A percentile compares a stretch with the other conserved stretches of the same genome.
phyloP scores from a whole-genome alignment of 1,284 basidiomycete genomes.

The Irpex rosettiformis region DNA sequence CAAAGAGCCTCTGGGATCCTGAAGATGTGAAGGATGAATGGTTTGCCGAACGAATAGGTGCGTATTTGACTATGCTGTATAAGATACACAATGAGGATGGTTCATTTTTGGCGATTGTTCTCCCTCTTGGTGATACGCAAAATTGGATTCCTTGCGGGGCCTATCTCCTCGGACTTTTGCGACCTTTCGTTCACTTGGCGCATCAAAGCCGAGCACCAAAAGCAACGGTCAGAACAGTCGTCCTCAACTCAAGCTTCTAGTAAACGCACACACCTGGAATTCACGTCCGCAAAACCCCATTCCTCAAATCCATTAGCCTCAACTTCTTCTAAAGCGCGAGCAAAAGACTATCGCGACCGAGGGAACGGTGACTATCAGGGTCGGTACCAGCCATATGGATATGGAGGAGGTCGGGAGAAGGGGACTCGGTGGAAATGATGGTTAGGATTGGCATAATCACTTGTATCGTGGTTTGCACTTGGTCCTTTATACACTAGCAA shows the following conservation, averaged over 20 bases:
- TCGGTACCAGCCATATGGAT: slow-evolving; percentile 14
- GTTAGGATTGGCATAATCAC: not conserved
- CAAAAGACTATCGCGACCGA: not conserved
- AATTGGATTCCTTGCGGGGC: no score
- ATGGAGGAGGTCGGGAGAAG: slow-evolving; percentile 7
- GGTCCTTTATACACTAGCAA: no score
- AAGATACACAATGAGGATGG: not conserved
- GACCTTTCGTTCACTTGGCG: not conserved
- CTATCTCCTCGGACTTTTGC: no score
- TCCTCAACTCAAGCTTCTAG: slow-evolving; percentile 34
- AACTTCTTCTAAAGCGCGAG: not conserved
- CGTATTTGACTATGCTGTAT: slow-evolving; percentile 16
- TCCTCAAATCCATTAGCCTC: not conserved
- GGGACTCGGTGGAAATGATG: slow-evolving; percentile 11
- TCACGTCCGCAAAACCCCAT: slow-evolving; percentile 28
- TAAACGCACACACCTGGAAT: slow-evolving; percentile 59
- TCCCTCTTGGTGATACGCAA: not conserved
- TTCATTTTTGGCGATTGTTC: not conserved
- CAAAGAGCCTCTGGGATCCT: slow-evolving; percentile 66
- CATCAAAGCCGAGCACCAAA: slow-evolving; percentile 41
- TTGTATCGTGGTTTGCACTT: no score
- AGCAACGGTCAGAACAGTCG: slow-evolving; percentile 54
- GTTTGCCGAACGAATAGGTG: slow-evolving; percentile 71
- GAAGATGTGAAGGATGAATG: slow-evolving; percentile 57
- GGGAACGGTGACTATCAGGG: slow-evolving; percentile 1